Base-by-base conservation (phyloP, 2,329 filamentous ascomycete species). In the Orbilia oligospora region DNA sequence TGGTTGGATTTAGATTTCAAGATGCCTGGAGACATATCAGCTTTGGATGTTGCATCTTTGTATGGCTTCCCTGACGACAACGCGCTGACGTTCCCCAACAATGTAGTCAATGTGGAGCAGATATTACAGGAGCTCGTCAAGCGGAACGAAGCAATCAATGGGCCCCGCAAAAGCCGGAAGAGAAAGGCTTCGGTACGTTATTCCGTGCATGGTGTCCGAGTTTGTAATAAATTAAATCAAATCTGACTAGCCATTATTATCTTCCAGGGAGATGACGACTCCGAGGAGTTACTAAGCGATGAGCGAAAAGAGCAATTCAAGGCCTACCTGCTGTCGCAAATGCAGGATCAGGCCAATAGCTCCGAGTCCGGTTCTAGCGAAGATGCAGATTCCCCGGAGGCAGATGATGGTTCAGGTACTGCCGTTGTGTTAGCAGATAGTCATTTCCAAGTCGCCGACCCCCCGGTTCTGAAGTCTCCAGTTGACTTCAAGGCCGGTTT, bases 391-490 rank as follows among this genome's bases (percentile, higher is more conserved):
- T 68, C 68, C 12, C 68, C 65, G 33, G 56, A 64, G 38, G 38
- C 22, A 41, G 75, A 72, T 12, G 48, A 72, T 46, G 63, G 41
- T 12, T 1, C 36, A 5, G 51, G 18, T 20, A 78, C 75, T 44
- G 75, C 75, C 30, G 36, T 78, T 27, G 64, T 58, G 20, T 46
- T 68, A 46, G 63, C 55, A 3, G 75, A 78, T 20, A 78, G 73
- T 20, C 67, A 78, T 30, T 87, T 88, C 48, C 84, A 84, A 80
- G 81, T 80, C 73, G 58, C 68, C 76, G 81, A 76, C 76, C 75
- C 73, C 36, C 61, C 48, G 9, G 67, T 78, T 33, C 5, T 80
- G 55, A 58, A 76, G 18, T 71, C 76, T 24, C 64, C 68, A 41
- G 64, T 81, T 78, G 68, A 78, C 27, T 69, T 53, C 64, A 64